phyloP scores from a whole-genome alignment of 495 filamentous ascomycete species.

The Tetracladium setigerum region DNA sequence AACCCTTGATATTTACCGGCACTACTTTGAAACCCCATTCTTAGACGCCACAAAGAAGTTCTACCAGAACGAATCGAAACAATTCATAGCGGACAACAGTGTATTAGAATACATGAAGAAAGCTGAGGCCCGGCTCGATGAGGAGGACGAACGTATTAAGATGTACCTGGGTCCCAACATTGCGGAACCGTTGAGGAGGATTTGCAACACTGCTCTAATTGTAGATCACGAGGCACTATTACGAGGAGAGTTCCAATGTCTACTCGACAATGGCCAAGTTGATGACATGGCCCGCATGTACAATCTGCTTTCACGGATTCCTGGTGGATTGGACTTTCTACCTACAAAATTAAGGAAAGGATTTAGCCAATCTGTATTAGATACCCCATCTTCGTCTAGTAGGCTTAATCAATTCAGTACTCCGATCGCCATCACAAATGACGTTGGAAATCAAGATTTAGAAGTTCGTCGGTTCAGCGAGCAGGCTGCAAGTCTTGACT shows the following conservation, averaged over 20 bases:
- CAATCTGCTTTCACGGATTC: slow-evolving; percentile 78
- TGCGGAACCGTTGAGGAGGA: slow-evolving; percentile 69
- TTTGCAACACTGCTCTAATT: slow-evolving; percentile 83
- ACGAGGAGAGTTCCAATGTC: slow-evolving; percentile 88
- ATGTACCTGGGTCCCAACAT: slow-evolving; percentile 91
- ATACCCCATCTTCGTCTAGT: no score
- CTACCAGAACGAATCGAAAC: slow-evolving; percentile 86
- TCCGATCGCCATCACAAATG: no score
- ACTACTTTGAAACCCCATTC: slow-evolving; percentile 87
- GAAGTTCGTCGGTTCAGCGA: no score
- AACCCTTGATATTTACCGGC: slow-evolving; percentile 88
- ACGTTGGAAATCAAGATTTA: no score
- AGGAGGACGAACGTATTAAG: slow-evolving; percentile 90
- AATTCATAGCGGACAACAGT: slow-evolving; percentile 92
- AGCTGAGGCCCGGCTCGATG: slow-evolving; percentile 80
- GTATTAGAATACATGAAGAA: slow-evolving; percentile 99
- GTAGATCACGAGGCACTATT: slow-evolving; percentile 74
- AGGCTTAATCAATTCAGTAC: no score
- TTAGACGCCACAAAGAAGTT: slow-evolving; percentile 75
- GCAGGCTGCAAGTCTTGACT: no score
- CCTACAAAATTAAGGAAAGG: slow-evolving; percentile 81
- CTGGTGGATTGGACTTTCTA: slow-evolving; percentile 86
- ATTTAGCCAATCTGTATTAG: no score
- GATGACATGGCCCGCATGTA: slow-evolving; percentile 97
- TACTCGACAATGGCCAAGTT: slow-evolving; percentile 90